A percentile compares a stretch with the other conserved stretches of the same genome.
Conservation (phyloP, 352 stramenopile species). For the Phytophthora agathidicida region DNA sequence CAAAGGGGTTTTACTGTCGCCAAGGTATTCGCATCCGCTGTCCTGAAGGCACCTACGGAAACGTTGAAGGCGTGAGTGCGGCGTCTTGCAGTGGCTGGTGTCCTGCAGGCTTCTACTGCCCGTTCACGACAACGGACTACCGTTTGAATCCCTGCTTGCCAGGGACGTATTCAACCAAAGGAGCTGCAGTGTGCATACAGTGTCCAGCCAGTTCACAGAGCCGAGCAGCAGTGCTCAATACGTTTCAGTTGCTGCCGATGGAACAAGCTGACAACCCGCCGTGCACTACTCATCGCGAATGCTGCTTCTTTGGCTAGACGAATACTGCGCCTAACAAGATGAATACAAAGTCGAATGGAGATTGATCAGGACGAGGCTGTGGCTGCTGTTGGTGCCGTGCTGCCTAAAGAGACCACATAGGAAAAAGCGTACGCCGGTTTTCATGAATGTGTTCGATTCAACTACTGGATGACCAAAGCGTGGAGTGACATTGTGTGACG, state of each 20-base stretch:
- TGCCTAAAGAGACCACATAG: too few relatives aligned
- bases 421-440: too few relatives aligned
- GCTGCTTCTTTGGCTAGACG: conserved; percentile 56
- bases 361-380: too few relatives aligned
- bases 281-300: conserved; percentile 48
- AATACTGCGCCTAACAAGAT: too few relatives aligned
- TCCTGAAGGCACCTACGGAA: conserved; percentile 70
- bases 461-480: too few relatives aligned
- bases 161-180: conserved; percentile 53
- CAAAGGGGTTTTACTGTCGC: conserved; percentile 72
- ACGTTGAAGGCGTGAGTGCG: conserved; percentile 51
- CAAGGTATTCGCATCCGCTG: conserved; percentile 70
- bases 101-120: conserved; percentile 70
- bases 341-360: too few relatives aligned
- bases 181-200: conserved; percentile 47
- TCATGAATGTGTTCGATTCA: too few relatives aligned
- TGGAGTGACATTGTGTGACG: too few relatives aligned
- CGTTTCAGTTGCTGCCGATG: conserved; percentile 23
- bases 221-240: conserved; percentile 25
- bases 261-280: conserved; percentile 16
- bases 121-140: conserved; percentile 58
- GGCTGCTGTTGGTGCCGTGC: too few relatives aligned
- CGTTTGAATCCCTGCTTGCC: conserved; percentile 40
- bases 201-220: conserved; percentile 40
- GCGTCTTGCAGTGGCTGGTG: conserved; percentile 70